Percentiles rank a stretch among this genome's conserved stretches.
These are phyloP conservation scores for Coffea canephora DNA, from an alignment of 257 asterid species.

Conservation along the genomic window DNA sequence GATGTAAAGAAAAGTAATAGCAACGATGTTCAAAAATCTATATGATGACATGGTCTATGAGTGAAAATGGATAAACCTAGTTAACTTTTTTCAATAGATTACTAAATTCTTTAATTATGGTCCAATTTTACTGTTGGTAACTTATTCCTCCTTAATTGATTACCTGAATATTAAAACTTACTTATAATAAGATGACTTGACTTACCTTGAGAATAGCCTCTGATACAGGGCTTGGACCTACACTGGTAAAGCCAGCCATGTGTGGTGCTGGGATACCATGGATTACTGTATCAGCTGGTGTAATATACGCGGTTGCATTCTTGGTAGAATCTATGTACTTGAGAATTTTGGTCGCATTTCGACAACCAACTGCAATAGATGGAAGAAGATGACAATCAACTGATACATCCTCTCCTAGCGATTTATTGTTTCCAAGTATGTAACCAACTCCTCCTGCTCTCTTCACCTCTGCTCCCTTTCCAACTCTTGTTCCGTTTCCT, in stretches of 20 bases:
- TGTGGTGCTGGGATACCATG: slow-evolving; percentile 36
- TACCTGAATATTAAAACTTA: no score
- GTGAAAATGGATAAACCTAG: no score
- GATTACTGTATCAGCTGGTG: slow-evolving; percentile 28
- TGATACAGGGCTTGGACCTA: slow-evolving; percentile 42
- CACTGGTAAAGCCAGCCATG: slow-evolving; percentile 44
- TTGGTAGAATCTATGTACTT: slow-evolving; percentile 31
- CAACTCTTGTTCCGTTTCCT: slow-evolving; percentile 74
- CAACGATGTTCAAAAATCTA: no score
- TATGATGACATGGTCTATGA: no score
- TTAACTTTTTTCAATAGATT: no score
- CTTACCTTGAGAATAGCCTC: slow-evolving; percentile 45
- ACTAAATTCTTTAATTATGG: no score
- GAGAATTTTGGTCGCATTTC: slow-evolving; percentile 24
- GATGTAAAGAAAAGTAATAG: no score
- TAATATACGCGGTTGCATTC: slow-evolving; percentile 29
- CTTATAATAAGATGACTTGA: not conserved
- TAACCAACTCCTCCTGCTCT: slow-evolving; percentile 84
- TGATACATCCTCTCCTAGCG: slow-evolving; percentile 41
- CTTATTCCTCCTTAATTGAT: no score
- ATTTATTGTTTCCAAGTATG: slow-evolving; percentile 59
- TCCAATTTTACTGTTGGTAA: no score
- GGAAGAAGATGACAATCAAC: slow-evolving; percentile 50
- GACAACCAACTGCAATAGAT: slow-evolving; percentile 36
- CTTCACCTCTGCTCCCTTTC: slow-evolving; percentile 78